Evolutionary conservation across 2,329 filamentous ascomycete genomes (phyloP).

Genomic region (Grosmannia clavigera): DNA sequence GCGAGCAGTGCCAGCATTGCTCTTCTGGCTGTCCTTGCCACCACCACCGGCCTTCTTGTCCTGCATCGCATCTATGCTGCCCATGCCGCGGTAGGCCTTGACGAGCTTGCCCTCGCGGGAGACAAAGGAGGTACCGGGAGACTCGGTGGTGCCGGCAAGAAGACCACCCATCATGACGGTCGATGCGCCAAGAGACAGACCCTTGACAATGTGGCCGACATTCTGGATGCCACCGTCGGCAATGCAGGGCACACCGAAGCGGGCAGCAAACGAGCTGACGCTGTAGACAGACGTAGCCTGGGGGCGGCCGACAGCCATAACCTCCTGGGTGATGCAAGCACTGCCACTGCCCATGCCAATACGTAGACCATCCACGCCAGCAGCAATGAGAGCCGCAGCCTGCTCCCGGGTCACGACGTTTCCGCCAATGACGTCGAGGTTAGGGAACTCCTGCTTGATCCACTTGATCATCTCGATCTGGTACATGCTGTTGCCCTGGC

Average conservation of each 20-base stretch:
- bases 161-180: slow-evolving; percentile 99
- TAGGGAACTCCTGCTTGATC: slow-evolving; percentile 76
- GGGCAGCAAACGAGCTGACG: slow-evolving; percentile 77
- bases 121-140: slow-evolving; percentile 91
- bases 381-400: slow-evolving; percentile 81
- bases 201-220: slow-evolving; percentile 98
- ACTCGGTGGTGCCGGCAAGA: slow-evolving; percentile 92
- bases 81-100: slow-evolving; percentile 99
- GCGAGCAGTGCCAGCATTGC: slow-evolving; percentile 89
- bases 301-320: slow-evolving; percentile 96
- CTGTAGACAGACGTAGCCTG: slow-evolving; percentile 89
- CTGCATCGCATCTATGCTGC: slow-evolving; percentile 97
- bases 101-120: slow-evolving; percentile 94
- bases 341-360: slow-evolving; percentile 98
- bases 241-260: slow-evolving; percentile 94
- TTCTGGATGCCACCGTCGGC: slow-evolving; percentile 98
- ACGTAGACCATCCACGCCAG: slow-evolving; percentile 88
- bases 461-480: slow-evolving; percentile 98
- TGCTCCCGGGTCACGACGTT: slow-evolving; percentile 98
- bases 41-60: slow-evolving; percentile 86
- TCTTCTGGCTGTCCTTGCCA: slow-evolving; percentile 59
- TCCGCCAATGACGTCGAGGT: slow-evolving; percentile 88
- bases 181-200: slow-evolving; percentile 82
- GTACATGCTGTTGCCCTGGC: slow-evolving; percentile 97
- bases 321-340: slow-evolving; percentile 97